Conservation (phyloP, 257 asterid genomes). For the Salvia miltiorrhiza region DNA sequence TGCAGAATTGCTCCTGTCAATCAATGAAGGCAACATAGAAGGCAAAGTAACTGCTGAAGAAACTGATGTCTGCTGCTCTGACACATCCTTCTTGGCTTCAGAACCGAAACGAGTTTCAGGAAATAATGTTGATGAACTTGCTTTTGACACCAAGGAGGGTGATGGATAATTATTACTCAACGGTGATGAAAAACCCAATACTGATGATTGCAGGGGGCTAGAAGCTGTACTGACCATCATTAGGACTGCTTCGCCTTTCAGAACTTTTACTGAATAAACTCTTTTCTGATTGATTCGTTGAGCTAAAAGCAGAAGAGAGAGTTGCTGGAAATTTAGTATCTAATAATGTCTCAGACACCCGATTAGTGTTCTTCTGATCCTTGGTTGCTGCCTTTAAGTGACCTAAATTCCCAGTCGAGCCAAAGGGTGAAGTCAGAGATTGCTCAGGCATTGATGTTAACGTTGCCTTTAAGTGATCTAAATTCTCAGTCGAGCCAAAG, state of each 20-base stretch:
- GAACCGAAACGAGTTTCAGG: conserved; percentile 27
- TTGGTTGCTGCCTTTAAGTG: conserved; percentile 25
- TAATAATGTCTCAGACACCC: conserved; percentile 8
- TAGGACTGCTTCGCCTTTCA: conserved; percentile 26
- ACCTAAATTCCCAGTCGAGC: conserved; percentile 23
- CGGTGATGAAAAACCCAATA: conserved; percentile 29
- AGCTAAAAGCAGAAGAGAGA: conserved; percentile 34
- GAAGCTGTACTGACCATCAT: conserved; percentile 30
- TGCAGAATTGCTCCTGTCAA: conserved; percentile 28
- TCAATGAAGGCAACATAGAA: conserved; percentile 29
- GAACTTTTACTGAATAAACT: conserved; percentile 30
- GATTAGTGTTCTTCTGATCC: conserved; percentile 28
- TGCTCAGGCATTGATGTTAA: conserved; percentile 32
- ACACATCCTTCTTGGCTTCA: conserved; percentile 39
- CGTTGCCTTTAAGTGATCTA: conserved; percentile 24
- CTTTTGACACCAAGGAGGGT: conserved; percentile 35
- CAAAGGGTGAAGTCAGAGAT: conserved; percentile 25
- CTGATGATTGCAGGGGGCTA: conserved; percentile 30
- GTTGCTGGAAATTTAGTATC: conserved; percentile 30
- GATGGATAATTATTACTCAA: conserved; percentile 29
- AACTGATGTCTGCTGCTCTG: conserved; percentile 35
- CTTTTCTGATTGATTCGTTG: conserved; percentile 31
- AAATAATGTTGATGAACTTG: conserved; percentile 38
- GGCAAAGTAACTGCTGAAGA: conserved; percentile 28
- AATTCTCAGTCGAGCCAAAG: conserved; percentile 24